Conservation (phyloP, 2,329 filamentous ascomycete genomes). For the Aspergillus ustus region DNA sequence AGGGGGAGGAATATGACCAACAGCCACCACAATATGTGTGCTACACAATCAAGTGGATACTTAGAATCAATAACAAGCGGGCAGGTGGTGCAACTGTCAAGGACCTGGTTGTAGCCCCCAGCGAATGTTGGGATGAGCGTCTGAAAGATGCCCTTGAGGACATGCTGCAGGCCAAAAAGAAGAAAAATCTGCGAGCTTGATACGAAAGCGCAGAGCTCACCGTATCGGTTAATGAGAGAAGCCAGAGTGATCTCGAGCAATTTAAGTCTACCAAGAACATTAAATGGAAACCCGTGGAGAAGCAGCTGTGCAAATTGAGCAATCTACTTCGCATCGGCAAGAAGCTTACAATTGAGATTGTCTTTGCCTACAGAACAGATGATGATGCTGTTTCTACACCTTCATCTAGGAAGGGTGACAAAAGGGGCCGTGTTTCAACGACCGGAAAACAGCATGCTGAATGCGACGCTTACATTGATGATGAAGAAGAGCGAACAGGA, state of each 20-base stretch:
- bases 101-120: constrained; percentile 30
- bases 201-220: constrained; percentile 23
- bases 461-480: constrained; percentile 27
- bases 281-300: constrained; percentile 20
- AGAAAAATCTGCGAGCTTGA: constrained; percentile 19
- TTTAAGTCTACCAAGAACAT: constrained; percentile 20
- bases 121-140: constrained; percentile 24
- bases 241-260: constrained; percentile 12
- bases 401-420: constrained; percentile 23
- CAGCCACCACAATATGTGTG: constrained; percentile 24
- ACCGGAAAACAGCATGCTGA: constrained; percentile 33
- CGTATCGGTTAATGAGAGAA: constrained; percentile 8
- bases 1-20: constrained; percentile 27
- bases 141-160: constrained; percentile 22
- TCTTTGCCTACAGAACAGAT: constrained; percentile 1
- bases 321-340: constrained; percentile 14
- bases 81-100: constrained; percentile 29
- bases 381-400: background rate
- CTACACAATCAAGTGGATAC: constrained; percentile 33
- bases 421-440: constrained; percentile 14
- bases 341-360: background rate
- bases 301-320: constrained; percentile 23
- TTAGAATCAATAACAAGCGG: constrained; percentile 29
- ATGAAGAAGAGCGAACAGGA: constrained; percentile 30
- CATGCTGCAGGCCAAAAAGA: constrained; percentile 23